Base-by-base conservation (phyloP, 192 early-diverging fungal genomes). In the Coemansia sp. region DNA sequence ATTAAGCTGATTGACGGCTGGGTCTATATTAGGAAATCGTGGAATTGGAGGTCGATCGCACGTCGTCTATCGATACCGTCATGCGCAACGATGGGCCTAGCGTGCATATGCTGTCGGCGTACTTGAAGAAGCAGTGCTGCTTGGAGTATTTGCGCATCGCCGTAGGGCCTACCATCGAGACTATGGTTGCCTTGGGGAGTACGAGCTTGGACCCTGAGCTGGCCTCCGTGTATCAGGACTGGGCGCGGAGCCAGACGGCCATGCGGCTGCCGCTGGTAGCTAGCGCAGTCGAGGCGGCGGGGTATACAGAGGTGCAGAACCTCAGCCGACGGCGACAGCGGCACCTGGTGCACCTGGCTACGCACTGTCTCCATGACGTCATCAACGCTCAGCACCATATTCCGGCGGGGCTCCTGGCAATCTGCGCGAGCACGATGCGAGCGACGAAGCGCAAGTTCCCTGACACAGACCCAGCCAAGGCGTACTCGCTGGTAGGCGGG, bases 71-170 rank as follows among this genome's bases (percentile, higher is more conserved):
- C 37, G 72, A 70, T 31, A 79, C 72, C 2, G 64, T 79, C 11
- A 79, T 79, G 77, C 77, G 77, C 58, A 79, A 79, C 36, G 77
- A 79, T 23, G 76, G 67, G 38, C 71, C 76, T 36, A 79, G 76
- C 65, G 69, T 79, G 16, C 67, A 79, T 47, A 71, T 79, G 67
- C 61, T 79, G 11, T 73, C 70, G 1, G 67, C 76, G 16, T 79
- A 73, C 38, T 42, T 79, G 53, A 69, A 66, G 55, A 72, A 62
- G 28, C 50, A 63, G 12, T 16, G 48, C 45, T 79, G 76, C 53
- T 48, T 79, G 47, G 70, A 73, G 13, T 79, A 73, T 50, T 47
- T 79, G 47, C 70, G 39, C n/a, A 56, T 66, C 26, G 76, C 76
- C 3, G 71, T 79, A 0, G 67, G 71, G 1, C 76, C 67, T 38